Base-by-base conservation (phyloP, 495 filamentous ascomycete species). In the Parmelia sp. region DNA sequence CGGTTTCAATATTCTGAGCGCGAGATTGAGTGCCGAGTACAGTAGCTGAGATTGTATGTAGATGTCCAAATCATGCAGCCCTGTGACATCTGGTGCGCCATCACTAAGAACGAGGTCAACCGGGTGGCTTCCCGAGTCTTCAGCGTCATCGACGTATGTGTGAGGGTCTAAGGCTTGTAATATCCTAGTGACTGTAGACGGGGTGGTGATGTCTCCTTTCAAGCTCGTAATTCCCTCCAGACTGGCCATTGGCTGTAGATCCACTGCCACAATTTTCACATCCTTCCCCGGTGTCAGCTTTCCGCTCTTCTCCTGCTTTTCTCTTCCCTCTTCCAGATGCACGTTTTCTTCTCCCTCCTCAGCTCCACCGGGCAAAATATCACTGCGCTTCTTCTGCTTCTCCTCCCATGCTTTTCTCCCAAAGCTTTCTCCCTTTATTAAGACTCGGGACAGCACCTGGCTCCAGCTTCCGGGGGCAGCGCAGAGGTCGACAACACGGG, bases 381-480 rank as follows among this genome's bases (percentile, higher is more conserved):
- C 77, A 68, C 70, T 47, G 66, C 86, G 78, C 67, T 76, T 80
- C 66, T 81, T 81, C 66, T 90, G 85, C 66, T 91, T 88, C 67
- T 94, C 90, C 67, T 92, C 83, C 90, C 90, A 96, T 66, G 90
- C 88, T 65, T 84, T 77, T 11, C 90, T 82, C 2, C 92, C 92
- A 66, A 96, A 92, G 65, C 87, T 89, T 74, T 96, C 92, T 40
- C 90, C 91, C 71, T 92, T 93, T 71, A 96, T 95, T 49, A 98
- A 75, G 1, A 96, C 88, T 35, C 95, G 83, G 21, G 92, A 96
- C 14, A 98, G 84, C 0, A 98, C 94, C 73, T 98, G 94, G 21
- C 88, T 92, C 94, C 94, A 98, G 71, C 90, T 94, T 27, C 94
- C 94, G 0, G 94, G 94, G 2, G 94, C 94, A 45, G 94, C 94